A percentile compares a stretch with the other conserved stretches of the same genome.
Conservation (phyloP, 1,139 yeast genomes). For the Petasospora fabianii region DNA sequence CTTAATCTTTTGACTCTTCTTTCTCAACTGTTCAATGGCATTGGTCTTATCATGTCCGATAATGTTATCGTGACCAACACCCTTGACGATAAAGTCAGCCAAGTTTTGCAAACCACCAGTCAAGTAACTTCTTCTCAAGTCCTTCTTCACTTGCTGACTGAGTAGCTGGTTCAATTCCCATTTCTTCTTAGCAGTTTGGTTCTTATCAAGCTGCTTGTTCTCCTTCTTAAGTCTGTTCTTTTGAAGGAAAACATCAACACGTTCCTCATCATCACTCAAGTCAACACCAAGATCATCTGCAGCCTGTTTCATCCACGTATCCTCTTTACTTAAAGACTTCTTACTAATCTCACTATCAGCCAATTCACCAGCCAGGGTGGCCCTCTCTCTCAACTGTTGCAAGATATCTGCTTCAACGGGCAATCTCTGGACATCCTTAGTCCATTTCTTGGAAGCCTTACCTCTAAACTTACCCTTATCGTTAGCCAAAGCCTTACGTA, state of each 20-base stretch:
- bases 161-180: constrained; percentile 57
- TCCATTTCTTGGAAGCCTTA: constrained; percentile 35
- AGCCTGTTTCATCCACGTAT: constrained; percentile 81
- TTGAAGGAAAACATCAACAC: constrained; percentile 51
- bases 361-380: constrained; percentile 62
- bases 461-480: constrained; percentile 32
- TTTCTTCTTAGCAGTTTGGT: constrained; percentile 46
- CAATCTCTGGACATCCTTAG: constrained; percentile 62
- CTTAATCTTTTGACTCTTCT: constrained; percentile 27
- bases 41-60: constrained; percentile 66
- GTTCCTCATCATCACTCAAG: constrained; percentile 61
- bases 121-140: constrained; percentile 68
- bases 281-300: constrained; percentile 88
- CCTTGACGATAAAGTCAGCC: constrained; percentile 78
- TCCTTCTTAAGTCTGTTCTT: constrained; percentile 61
- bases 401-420: constrained; percentile 78
- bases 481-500: constrained; percentile 58
- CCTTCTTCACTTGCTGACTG: constrained; percentile 58
- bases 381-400: constrained; percentile 65
- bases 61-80: constrained; percentile 64
- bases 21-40: constrained; percentile 66
- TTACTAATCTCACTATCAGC: constrained; percentile 67
- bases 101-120: constrained; percentile 82
- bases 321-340: constrained; percentile 63
- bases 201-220: constrained; percentile 49